Evolutionary conservation across 495 filamentous ascomycete species (phyloP).

Genomic region (Penicillium maclennaniae): DNA sequence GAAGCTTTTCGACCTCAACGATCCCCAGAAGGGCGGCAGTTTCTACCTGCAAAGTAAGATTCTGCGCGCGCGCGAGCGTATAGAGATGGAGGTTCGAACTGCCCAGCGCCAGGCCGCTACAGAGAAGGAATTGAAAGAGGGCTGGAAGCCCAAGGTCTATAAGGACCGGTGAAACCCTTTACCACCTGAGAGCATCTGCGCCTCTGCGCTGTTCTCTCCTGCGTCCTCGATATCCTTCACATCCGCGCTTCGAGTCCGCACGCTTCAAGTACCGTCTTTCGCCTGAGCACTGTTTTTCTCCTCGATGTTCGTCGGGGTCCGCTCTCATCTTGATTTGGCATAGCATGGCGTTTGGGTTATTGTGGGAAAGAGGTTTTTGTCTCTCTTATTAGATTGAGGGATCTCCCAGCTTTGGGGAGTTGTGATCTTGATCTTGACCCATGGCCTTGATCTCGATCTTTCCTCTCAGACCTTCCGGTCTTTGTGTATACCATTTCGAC

Average conservation of each 20-base stretch:
- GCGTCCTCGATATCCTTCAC: conserved; percentile 4
- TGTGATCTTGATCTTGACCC: not conserved
- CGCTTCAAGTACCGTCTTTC: conserved; percentile 2
- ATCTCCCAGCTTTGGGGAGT: conserved; percentile 1
- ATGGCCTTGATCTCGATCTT: conserved; percentile 4
- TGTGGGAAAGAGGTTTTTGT: conserved; percentile 23
- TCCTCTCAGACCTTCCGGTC: conserved; percentile 13
- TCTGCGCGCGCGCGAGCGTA: conserved; percentile 80
- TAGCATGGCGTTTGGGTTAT: conserved; percentile 50
- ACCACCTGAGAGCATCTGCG: not conserved
- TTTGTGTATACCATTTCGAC: conserved; percentile 26
- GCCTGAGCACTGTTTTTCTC: not conserved
- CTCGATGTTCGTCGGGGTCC: conserved; percentile 5
- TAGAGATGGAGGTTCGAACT: conserved; percentile 71
- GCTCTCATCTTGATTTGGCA: conserved; percentile 36
- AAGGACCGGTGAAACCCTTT: conserved; percentile 63
- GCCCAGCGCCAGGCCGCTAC: conserved; percentile 45
- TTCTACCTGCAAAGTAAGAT: conserved; percentile 99
- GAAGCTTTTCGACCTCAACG: conserved; percentile 87
- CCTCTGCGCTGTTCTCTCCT: not conserved
- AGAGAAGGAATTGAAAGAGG: conserved; percentile 71
- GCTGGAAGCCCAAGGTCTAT: conserved; percentile 92
- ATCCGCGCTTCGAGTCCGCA: not conserved
- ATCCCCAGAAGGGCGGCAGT: conserved; percentile 90
- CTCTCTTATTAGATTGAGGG: not conserved